A percentile compares a stretch with the other conserved stretches of the same genome.
Conservation (phyloP, 345 rosid species). For the Eucalyptus fibrosa region DNA sequence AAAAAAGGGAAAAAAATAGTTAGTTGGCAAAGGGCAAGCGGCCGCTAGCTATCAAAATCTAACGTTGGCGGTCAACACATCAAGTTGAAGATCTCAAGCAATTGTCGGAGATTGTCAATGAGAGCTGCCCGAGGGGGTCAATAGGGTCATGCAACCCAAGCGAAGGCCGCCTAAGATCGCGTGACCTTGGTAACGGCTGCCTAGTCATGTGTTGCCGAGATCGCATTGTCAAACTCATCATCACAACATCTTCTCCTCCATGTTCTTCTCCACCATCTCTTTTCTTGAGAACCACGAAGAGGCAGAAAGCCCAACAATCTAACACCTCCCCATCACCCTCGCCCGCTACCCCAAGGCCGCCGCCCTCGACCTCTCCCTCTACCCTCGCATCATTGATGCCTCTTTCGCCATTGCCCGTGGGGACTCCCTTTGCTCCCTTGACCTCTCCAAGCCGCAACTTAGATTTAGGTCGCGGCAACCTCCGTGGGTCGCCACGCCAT, state of each 20-base stretch:
- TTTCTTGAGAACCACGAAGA: slow-evolving; percentile 5
- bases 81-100: too few relatives aligned
- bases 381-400: slow-evolving; percentile 28
- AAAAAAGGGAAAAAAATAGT: too few relatives aligned
- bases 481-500: accelerated
- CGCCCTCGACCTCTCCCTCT: slow-evolving; percentile 41
- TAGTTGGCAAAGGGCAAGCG: too few relatives aligned
- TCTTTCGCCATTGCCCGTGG: slow-evolving; percentile 3
- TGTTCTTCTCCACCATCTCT: neutral
- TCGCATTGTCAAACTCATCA: neutral
- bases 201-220: accelerated
- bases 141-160: too few relatives aligned
- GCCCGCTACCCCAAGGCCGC: slow-evolving; percentile 19
- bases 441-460: slow-evolving; percentile 21
- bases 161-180: too few relatives aligned
- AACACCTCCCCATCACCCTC: slow-evolving; percentile 28
- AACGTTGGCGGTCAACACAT: accelerated
- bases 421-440: slow-evolving; percentile 14
- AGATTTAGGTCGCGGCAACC: too few relatives aligned
- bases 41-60: too few relatives aligned
- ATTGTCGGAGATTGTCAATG: accelerated
- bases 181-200: accelerated
- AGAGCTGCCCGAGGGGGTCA: accelerated
- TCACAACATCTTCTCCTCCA: neutral
- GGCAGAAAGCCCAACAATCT: slow-evolving; percentile 2